Evolutionary conservation across 1,284 basidiomycete species (phyloP).

Genomic region (Rhodofomes roseus): DNA sequence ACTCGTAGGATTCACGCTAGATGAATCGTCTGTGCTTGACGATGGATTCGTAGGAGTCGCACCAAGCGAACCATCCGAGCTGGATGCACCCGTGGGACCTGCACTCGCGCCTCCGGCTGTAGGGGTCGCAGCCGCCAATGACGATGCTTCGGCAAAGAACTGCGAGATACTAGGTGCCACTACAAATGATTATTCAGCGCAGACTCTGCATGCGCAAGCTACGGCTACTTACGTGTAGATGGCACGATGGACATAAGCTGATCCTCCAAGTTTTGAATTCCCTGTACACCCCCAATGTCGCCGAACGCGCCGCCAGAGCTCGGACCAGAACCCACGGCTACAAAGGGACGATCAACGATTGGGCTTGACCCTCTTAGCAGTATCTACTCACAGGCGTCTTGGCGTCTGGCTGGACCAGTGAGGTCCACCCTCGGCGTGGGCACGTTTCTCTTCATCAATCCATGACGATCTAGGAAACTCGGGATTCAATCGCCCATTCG

Average conservation of each 20-base stretch:
- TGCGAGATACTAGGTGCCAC: conserved; percentile 1
- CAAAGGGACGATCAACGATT: neutral
- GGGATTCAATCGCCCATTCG: neutral
- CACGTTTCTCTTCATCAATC: neutral
- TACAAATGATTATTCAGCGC: neutral
- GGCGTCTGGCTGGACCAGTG: neutral
- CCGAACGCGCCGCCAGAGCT: neutral
- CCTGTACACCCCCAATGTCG: neutral
- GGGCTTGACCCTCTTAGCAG: neutral
- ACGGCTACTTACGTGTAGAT: conserved; percentile 1
- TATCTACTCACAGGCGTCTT: neutral
- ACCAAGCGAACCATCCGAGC: too few relatives aligned
- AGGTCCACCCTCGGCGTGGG: neutral
- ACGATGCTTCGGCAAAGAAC: neutral
- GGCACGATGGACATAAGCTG: conserved; percentile 3
- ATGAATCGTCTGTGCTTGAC: too few relatives aligned
- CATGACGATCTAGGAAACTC: neutral
- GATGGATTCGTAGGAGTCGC: too few relatives aligned
- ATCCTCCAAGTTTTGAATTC: neutral
- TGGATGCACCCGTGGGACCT: neutral
- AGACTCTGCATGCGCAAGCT: neutral
- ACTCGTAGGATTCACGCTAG: too few relatives aligned
- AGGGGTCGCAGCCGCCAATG: neutral
- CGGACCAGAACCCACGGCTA: neutral
- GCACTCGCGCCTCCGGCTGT: neutral